A percentile compares a stretch with the other conserved stretches of the same genome.
Conservation (phyloP, 805 yeast species). For the Kodamaea kaohsiungensis region DNA sequence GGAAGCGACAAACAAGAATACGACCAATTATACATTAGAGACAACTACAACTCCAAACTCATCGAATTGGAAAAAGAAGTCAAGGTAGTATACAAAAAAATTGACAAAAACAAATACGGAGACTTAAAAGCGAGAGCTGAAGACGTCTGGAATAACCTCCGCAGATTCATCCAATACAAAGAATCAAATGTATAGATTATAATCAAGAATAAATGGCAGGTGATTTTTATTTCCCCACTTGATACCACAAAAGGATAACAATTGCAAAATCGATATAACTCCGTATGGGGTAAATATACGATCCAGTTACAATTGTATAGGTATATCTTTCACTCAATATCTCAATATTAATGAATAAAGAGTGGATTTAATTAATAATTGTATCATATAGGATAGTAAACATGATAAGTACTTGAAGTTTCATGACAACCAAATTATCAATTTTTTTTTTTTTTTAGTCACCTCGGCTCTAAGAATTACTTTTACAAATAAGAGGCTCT, state of each 20-base stretch:
- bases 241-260: not conserved
- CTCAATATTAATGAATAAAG: too few relatives aligned
- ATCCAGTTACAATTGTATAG: too few relatives aligned
- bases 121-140: slow-evolving; percentile 63
- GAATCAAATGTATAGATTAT: not conserved
- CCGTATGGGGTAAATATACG: not conserved
- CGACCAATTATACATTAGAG: slow-evolving; percentile 65
- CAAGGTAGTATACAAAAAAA: slow-evolving; percentile 54
- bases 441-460: too few relatives aligned
- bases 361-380: too few relatives aligned
- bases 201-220: not conserved
- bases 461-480: too few relatives aligned
- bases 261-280: not conserved
- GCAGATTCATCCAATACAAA: slow-evolving; percentile 75
- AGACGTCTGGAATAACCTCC: slow-evolving; percentile 65
- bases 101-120: slow-evolving; percentile 63
- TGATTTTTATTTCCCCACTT: not conserved
- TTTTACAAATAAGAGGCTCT: too few relatives aligned
- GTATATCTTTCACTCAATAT: too few relatives aligned
- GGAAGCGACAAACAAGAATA: slow-evolving; percentile 65
- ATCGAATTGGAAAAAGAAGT: slow-evolving; percentile 46
- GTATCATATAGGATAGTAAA: too few relatives aligned
- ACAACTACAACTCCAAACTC: slow-evolving; percentile 47
- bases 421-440: too few relatives aligned
- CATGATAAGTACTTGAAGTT: too few relatives aligned